A percentile compares a stretch with the other conserved stretches of the same genome.
Conservation (phyloP, 2,329 filamentous ascomycete species). For the Fusarium euwallaceae region DNA sequence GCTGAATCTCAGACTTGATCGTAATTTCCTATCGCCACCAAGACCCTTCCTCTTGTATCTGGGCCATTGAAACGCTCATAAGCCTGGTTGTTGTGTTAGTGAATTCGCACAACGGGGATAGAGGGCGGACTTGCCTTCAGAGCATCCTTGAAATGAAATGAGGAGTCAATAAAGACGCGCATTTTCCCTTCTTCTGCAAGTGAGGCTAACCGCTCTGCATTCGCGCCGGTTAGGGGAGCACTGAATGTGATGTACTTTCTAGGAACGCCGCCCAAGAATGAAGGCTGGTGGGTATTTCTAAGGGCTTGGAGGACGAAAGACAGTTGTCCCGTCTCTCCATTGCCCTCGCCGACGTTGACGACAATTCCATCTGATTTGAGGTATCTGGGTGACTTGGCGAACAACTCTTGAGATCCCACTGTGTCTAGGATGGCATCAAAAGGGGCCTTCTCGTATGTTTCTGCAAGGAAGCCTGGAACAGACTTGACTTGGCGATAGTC, state of each 20-base stretch:
- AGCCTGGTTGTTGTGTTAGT: neutral
- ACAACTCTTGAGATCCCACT: neutral
- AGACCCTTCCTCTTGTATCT: neutral
- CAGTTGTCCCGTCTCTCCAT: neutral
- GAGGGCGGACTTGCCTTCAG: neutral
- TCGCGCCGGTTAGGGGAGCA: neutral
- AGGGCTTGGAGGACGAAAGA: neutral
- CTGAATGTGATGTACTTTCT: neutral
- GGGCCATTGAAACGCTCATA: neutral
- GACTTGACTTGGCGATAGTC: neutral
- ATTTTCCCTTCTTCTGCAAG: slow-evolving; percentile 2
- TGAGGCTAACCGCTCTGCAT: neutral
- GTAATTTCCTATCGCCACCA: neutral
- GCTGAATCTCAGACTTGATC: neutral
- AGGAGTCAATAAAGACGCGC: neutral
- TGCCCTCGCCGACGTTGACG: neutral
- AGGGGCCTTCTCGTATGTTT: neutral
- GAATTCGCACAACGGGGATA: neutral
- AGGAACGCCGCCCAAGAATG: neutral
- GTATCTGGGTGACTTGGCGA: neutral
- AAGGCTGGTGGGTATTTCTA: neutral
- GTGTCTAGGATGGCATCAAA: neutral
- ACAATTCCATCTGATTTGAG: neutral
- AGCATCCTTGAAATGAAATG: neutral
- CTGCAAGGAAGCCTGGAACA: neutral